These are phyloP conservation scores for Caryopteris hybrid DNA, from an alignment of 305 asterid genomes.

Conservation along the genomic window DNA sequence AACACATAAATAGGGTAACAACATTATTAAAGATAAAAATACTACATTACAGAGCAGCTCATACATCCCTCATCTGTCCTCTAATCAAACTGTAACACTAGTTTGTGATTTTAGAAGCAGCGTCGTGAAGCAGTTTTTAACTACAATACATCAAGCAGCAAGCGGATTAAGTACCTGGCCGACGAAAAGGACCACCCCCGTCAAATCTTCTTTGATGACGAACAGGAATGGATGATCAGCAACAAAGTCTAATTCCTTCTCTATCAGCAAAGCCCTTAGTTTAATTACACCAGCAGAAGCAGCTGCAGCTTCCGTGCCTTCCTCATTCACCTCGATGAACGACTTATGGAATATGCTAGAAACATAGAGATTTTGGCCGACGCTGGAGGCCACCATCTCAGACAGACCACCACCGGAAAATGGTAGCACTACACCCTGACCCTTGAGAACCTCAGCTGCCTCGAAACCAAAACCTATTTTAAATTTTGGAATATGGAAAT, in stretches of 20 bases:
- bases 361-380: slow-evolving; percentile 38
- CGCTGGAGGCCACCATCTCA: slow-evolving; percentile 58
- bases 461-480: slow-evolving; percentile 61
- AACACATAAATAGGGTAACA: too few species aligned
- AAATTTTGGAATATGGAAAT: slow-evolving; percentile 66
- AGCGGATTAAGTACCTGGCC: slow-evolving; percentile 54
- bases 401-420: slow-evolving; percentile 55
- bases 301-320: slow-evolving; percentile 93
- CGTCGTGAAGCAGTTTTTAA: too few species aligned
- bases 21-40: too few species aligned
- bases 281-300: slow-evolving; percentile 41
- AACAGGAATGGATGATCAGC: slow-evolving; percentile 86
- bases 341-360: slow-evolving; percentile 73
- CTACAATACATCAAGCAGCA: slow-evolving; percentile 9
- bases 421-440: slow-evolving; percentile 51
- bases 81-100: too few species aligned
- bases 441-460: slow-evolving; percentile 54
- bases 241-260: slow-evolving; percentile 54
- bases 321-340: slow-evolving; percentile 83
- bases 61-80: too few species aligned
- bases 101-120: too few species aligned
- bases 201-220: slow-evolving; percentile 55
- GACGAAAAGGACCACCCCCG: slow-evolving; percentile 57
- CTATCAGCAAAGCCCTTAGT: neutral
- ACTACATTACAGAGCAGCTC: too few species aligned